A percentile compares a stretch with the other conserved stretches of the same genome.
Conservation (phyloP, 2,329 filamentous ascomycete genomes). For the Paraphaeosphaeria minitans region DNA sequence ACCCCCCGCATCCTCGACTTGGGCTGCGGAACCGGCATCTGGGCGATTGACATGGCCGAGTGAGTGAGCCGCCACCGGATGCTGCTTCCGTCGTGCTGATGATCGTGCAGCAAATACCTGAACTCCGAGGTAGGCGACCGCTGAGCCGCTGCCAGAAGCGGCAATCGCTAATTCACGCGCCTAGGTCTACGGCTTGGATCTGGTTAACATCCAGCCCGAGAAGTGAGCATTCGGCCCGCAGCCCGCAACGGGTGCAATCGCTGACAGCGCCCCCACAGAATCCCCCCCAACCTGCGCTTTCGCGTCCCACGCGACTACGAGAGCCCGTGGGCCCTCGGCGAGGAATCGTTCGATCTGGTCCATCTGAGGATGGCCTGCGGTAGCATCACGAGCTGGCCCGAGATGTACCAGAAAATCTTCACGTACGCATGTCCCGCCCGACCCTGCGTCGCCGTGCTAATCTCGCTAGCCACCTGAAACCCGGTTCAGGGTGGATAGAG, state of each 20-base stretch:
- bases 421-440: constrained; percentile 54
- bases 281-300: constrained; percentile 72
- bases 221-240: constrained; percentile 48
- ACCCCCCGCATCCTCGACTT: constrained; percentile 64
- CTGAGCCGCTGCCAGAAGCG: constrained; percentile 17
- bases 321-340: constrained; percentile 70
- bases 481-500: constrained; percentile 77
- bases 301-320: constrained; percentile 76
- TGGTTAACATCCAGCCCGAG: constrained; percentile 66
- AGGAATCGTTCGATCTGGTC: constrained; percentile 79
- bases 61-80: constrained; percentile 52
- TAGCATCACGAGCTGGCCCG: constrained; percentile 75
- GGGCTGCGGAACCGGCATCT: constrained; percentile 88
- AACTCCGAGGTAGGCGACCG: constrained; percentile 55
- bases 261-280: constrained; percentile 57
- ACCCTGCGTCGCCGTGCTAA: constrained; percentile 26
- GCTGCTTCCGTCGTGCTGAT: constrained; percentile 34
- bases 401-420: constrained; percentile 73
- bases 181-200: constrained; percentile 64
- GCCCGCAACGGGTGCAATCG: constrained; percentile 42
- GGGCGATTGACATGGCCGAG: constrained; percentile 86
- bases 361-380: constrained; percentile 81
- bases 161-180: constrained; percentile 33
- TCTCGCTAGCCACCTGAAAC: constrained; percentile 71
- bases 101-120: constrained; percentile 55